A percentile compares a stretch with the other conserved stretches of the same genome.
These are phyloP conservation scores for Lecanicillium sp. DNA, from an alignment of 2,329 filamentous ascomycete genomes.

Conservation along the genomic window DNA sequence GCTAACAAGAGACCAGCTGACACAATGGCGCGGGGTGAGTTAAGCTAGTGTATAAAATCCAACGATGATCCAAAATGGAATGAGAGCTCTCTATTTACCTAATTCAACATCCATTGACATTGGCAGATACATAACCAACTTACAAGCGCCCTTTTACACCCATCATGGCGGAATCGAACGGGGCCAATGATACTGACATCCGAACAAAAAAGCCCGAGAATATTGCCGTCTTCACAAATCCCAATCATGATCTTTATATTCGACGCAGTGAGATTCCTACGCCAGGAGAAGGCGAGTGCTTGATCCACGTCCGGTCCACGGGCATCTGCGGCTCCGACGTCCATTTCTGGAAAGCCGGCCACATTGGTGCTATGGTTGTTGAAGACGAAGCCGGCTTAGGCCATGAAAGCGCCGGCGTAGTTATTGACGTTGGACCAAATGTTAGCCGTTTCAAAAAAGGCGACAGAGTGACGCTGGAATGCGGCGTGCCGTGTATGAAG, in stretches of 20 bases:
- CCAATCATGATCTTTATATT: constrained; percentile 58
- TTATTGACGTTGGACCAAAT: constrained; percentile 7
- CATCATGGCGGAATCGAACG: no score
- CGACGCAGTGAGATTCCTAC: constrained; percentile 40
- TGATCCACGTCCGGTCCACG: constrained; percentile 57
- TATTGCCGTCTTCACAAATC: constrained; percentile 63
- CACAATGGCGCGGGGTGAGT: no score
- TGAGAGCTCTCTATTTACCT: no score
- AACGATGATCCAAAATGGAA: no score
- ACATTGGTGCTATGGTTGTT: constrained; percentile 21
- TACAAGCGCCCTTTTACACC: no score
- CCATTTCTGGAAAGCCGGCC: constrained; percentile 29
- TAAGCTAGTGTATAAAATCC: no score
- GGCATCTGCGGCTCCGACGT: constrained; percentile 53
- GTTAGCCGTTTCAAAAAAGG: constrained; percentile 11
- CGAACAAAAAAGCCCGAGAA: constrained; percentile 28
- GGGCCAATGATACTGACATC: no score
- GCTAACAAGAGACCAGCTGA: no score
- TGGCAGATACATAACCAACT: no score
- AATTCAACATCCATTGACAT: no score
- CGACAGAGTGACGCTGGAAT: constrained; percentile 17
- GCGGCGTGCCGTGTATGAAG: constrained; percentile 24
- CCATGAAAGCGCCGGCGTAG: constrained; percentile 10
- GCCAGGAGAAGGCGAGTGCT: constrained; percentile 22
- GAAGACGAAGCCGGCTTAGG: constrained; percentile 12